A percentile compares a stretch with the other conserved stretches of the same genome.
Evolutionary conservation across 192 early-diverging fungal genomes (phyloP).

Genomic region (Jimgerdemannia lactiflua): DNA sequence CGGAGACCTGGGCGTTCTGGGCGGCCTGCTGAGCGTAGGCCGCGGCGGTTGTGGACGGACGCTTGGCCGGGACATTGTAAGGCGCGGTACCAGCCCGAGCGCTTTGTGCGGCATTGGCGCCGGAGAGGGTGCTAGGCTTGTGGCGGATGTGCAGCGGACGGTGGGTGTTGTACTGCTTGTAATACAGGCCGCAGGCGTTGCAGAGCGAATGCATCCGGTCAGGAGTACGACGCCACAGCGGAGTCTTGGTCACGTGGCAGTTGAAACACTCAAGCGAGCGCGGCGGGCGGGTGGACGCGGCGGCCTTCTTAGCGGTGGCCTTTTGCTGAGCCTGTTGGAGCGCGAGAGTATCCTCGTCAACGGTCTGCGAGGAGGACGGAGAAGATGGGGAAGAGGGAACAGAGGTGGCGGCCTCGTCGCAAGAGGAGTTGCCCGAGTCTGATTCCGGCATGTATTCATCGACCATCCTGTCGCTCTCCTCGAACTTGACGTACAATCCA

Average conservation of each 20-base stretch:
- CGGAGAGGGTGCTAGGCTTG: slow-evolving; percentile 36
- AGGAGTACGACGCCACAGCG: slow-evolving; percentile 76
- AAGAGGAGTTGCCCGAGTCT: neutral
- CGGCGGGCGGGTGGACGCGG: slow-evolving; percentile 35
- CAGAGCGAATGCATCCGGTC: slow-evolving; percentile 79
- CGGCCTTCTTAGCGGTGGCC: slow-evolving; percentile 37
- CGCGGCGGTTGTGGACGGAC: too few relatives aligned
- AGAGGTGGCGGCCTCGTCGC: neutral
- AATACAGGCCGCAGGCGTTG: slow-evolving; percentile 78
- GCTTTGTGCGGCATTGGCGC: slow-evolving; percentile 20
- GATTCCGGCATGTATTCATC: too few relatives aligned
- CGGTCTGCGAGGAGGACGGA: neutral
- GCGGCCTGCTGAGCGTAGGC: neutral
- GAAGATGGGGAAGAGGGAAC: slow-evolving; percentile 5
- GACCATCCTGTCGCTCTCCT: too few relatives aligned
- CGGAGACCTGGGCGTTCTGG: slow-evolving; percentile 1
- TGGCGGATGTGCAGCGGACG: slow-evolving; percentile 56
- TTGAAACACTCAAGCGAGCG: slow-evolving; percentile 66
- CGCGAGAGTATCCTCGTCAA: neutral
- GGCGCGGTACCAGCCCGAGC: slow-evolving; percentile 11
- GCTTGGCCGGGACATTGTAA: too few relatives aligned
- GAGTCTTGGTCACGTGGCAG: slow-evolving; percentile 73
- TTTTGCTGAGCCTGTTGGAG: slow-evolving; percentile 17
- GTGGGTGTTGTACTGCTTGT: slow-evolving; percentile 59
- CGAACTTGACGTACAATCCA: too few relatives aligned